Base-by-base conservation (phyloP, 805 yeast genomes). In the Candida incommunis region DNA sequence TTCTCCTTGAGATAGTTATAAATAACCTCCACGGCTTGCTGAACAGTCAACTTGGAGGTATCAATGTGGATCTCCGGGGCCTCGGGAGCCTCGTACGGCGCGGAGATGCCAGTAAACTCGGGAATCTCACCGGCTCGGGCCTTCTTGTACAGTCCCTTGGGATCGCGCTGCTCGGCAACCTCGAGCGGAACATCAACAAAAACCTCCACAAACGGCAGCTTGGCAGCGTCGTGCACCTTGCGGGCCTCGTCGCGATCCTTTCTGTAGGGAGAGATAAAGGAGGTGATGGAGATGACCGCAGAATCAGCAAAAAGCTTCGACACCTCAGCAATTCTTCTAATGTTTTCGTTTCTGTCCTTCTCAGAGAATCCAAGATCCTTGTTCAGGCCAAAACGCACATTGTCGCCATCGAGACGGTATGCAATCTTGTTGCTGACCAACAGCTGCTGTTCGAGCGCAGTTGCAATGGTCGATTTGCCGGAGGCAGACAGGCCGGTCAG, bases 101-200 rank as follows among this genome's bases (percentile, higher is more conserved):
- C 96, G 51, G 87, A 79, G 47, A 88, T 82, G 46, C 97, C 97
- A 15, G 97, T 88, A 68, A 88, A 88, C 60, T 88, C 95, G 66
- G 84, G 84, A 63, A 88, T 88, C 49, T 82, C 68, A 27, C 97
- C 97, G 58, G 87, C 92, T 64, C 96, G 78, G 16, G 97, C 97
- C 73, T 90, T 90, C 67, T 87, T 87, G 71, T 90, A 90, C 53
- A 90, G 70, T 11, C 97, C 97, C 70, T 90, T 90, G 51, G 97
- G 97, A 64, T 90, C 97, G 68, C 97, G 84, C 64, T 85, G 75
- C 70, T 90, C 97, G 43, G 96, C 97, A 50, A 90, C 86, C 57
- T 81, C 87, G 43, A 90, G 71, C 27, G 97, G 96, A 41, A 87
- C 96, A 62, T 88, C 95, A 29, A 88, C 90, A 54, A 68, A 87